phyloP scores from a whole-genome alignment of 495 filamentous ascomycete genomes.

The Margaritispora aquatica region DNA sequence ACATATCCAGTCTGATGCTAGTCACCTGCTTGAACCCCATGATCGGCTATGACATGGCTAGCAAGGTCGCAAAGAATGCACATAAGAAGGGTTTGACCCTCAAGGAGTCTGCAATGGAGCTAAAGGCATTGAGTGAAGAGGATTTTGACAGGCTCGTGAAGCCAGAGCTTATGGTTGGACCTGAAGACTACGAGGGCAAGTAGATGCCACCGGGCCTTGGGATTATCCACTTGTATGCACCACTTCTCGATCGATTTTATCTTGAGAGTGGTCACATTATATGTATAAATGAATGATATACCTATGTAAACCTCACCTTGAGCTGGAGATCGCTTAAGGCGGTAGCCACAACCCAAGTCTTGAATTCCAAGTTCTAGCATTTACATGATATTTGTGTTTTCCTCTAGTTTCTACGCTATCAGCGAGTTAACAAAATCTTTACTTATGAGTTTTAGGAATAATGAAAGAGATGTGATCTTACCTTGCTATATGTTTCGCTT shows the following conservation, averaged over 20 bases:
- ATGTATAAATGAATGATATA: no score
- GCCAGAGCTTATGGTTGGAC: constrained; percentile 96
- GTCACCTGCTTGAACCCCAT: constrained; percentile 98
- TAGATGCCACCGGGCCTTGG: neutral
- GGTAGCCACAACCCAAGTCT: no score
- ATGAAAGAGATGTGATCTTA: no score
- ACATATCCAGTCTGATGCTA: constrained; percentile 72
- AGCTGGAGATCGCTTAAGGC: no score
- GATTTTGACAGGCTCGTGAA: constrained; percentile 88
- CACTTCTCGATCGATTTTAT: constrained; percentile 1
- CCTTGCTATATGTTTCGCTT: no score
- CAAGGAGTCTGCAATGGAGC: constrained; percentile 89
- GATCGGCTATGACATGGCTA: constrained; percentile 97
- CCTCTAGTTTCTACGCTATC: no score
- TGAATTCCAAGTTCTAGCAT: no score
- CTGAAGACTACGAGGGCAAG: constrained; percentile 41
- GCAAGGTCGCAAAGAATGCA: constrained; percentile 97
- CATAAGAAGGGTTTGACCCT: constrained; percentile 96
- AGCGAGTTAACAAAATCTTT: no score
- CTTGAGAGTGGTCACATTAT: no score
- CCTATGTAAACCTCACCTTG: no score
- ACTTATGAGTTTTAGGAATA: no score
- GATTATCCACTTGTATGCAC: neutral
- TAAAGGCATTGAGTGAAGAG: constrained; percentile 81
- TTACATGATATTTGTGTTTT: no score